Evolutionary conservation across 2,329 filamentous ascomycete species (phyloP).

Genomic region (Penicillium fuscoglaucum): DNA sequence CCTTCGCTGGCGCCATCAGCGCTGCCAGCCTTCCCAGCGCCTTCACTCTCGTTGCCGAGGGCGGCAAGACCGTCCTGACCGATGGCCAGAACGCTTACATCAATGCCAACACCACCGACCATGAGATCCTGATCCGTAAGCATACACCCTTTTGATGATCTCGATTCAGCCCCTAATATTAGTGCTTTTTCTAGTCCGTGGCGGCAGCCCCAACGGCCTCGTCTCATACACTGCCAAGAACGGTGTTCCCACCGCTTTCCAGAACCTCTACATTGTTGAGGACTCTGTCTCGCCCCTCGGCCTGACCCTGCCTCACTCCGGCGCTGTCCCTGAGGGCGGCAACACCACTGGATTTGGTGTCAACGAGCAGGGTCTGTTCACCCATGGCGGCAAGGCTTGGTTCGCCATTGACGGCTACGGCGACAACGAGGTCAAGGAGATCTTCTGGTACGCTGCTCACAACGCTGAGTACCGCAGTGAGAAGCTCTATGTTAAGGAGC

Average conservation of each 20-base stretch:
- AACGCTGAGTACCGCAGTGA: constrained; percentile 21
- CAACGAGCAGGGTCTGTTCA: constrained; percentile 30
- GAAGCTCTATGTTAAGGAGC: constrained; percentile 31
- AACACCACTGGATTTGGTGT: constrained; percentile 27
- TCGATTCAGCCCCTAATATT: background rate
- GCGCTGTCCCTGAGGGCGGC: constrained; percentile 25
- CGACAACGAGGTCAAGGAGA: constrained; percentile 20
- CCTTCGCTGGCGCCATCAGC: constrained; percentile 24
- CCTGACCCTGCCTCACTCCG: constrained; percentile 33
- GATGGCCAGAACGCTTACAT: constrained; percentile 30
- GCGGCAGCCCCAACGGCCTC: constrained; percentile 18
- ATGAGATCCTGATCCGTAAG: constrained; percentile 32
- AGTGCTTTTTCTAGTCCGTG: constrained; percentile 18
- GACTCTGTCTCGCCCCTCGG: constrained; percentile 22
- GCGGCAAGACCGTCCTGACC: constrained; percentile 26
- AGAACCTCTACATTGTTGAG: constrained; percentile 31
- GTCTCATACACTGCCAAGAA: constrained; percentile 28
- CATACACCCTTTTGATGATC: background rate
- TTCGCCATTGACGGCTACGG: constrained; percentile 31
- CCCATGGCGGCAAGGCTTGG: constrained; percentile 27
- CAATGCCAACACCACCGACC: constrained; percentile 20
- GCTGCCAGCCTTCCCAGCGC: constrained; percentile 26
- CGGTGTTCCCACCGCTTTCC: constrained; percentile 29
- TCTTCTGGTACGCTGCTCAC: constrained; percentile 32
- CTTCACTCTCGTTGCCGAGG: constrained; percentile 32